These are phyloP conservation scores for Vigna mungo DNA, from an alignment of 306 rosid species.

Conservation along the genomic window DNA sequence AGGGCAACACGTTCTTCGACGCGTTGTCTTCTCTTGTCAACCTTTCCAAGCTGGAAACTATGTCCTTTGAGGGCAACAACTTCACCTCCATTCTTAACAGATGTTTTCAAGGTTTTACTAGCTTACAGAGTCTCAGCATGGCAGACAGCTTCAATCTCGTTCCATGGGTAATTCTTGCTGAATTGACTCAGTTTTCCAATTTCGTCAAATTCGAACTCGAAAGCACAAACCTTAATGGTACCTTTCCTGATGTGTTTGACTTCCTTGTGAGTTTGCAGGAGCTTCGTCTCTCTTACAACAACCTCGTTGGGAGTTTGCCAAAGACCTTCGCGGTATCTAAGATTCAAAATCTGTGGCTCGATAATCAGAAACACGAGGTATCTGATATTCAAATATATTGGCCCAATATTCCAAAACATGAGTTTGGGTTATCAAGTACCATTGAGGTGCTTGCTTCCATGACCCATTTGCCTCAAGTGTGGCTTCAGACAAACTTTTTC, in stretches of 20 bases:
- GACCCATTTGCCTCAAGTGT: conserved; percentile 62
- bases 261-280: conserved; percentile 53
- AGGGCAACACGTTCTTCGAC: conserved; percentile 58
- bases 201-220: conserved; percentile 53
- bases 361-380: conserved; percentile 52
- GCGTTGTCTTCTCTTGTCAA: conserved; percentile 66
- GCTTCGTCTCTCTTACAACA: conserved; percentile 78
- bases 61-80: conserved; percentile 58
- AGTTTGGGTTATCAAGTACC: conserved; percentile 64
- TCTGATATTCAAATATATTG: too few species aligned
- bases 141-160: conserved; percentile 45
- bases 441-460: conserved; percentile 59
- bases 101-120: conserved; percentile 56
- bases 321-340: conserved; percentile 55
- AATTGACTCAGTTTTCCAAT: conserved; percentile 52
- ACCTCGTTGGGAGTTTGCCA: conserved; percentile 68
- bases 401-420: neutral
- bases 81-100: conserved; percentile 59
- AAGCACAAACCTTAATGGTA: conserved; percentile 49
- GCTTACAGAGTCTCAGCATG: conserved; percentile 57
- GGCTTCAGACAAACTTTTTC: conserved; percentile 78
- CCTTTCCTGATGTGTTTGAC: conserved; percentile 62
- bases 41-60: conserved; percentile 52
- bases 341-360: conserved; percentile 67
- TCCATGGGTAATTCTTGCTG: conserved; percentile 59